Conservation (phyloP, 768 basidiomycete genomes). For the Solioccasus polychromus region DNA sequence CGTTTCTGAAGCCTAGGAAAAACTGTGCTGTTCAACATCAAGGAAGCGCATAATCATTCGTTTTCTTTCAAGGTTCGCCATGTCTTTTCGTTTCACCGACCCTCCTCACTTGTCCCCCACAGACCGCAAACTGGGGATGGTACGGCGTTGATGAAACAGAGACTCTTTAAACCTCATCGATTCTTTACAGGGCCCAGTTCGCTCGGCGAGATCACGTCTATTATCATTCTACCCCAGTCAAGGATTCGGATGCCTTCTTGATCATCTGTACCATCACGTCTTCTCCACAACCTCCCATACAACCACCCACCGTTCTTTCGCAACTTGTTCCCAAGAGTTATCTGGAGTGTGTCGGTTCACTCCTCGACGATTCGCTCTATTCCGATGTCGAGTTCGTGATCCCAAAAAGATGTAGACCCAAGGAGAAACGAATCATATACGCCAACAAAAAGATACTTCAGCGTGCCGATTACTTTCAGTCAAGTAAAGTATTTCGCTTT, state of each 20-base stretch:
- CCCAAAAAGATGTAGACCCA: slow-evolving; percentile 42
- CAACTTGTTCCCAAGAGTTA: slow-evolving; percentile 64
- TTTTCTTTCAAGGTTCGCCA: slow-evolving; percentile 65
- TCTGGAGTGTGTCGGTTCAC: slow-evolving; percentile 65
- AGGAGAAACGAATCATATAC: slow-evolving; percentile 49
- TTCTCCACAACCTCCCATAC: slow-evolving; percentile 50
- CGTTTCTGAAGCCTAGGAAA: slow-evolving; percentile 39
- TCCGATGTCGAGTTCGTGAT: slow-evolving; percentile 83
- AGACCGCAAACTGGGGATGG: slow-evolving; percentile 92
- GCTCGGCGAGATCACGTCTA: slow-evolving; percentile 69
- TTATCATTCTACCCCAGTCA: slow-evolving; percentile 51
- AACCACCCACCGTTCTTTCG: slow-evolving; percentile 41
- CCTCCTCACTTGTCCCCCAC: slow-evolving; percentile 11
- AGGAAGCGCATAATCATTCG: slow-evolving; percentile 80
- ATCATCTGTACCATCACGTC: slow-evolving; percentile 79
- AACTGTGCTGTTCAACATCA: slow-evolving; percentile 53
- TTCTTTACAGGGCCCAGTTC: slow-evolving; percentile 64
- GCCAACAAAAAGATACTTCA: slow-evolving; percentile 66
- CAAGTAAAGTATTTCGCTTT: slow-evolving; percentile 43
- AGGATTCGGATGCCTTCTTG: slow-evolving; percentile 63
- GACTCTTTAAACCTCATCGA: slow-evolving; percentile 1
- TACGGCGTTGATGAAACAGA: slow-evolving; percentile 28
- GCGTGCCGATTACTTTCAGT: slow-evolving; percentile 75
- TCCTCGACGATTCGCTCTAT: slow-evolving; percentile 80
- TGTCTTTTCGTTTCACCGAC: not conserved